These are phyloP conservation scores for Vanilla planifolia DNA, from an alignment of 106 monocot species.

Conservation along the genomic window DNA sequence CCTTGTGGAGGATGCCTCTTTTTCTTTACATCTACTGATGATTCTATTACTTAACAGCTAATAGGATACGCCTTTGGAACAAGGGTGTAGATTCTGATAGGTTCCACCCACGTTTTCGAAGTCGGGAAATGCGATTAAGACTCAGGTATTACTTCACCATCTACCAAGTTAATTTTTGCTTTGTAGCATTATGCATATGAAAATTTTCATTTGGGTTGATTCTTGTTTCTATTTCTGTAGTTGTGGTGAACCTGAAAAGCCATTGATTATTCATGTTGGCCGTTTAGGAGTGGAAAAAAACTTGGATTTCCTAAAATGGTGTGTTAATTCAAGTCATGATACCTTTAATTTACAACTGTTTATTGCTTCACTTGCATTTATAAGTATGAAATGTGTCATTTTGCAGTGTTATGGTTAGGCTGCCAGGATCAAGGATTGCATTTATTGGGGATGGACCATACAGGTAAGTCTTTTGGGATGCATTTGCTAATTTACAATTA, in stretches of 20 bases:
- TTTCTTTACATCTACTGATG: not conserved
- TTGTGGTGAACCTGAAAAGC: conserved; percentile 82
- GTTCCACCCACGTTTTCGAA: conserved; percentile 67
- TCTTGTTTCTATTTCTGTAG: conserved; percentile 17
- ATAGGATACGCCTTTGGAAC: conserved; percentile 84
- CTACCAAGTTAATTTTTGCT: too few relatives aligned
- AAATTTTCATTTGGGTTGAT: not conserved
- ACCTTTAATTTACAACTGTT: not conserved
- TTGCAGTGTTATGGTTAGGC: conserved; percentile 82
- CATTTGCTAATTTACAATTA: too few relatives aligned
- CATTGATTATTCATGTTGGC: conserved; percentile 88
- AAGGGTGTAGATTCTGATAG: conserved; percentile 94
- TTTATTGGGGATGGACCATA: conserved; percentile 95
- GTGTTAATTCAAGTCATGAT: too few relatives aligned
- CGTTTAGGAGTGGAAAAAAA: conserved; percentile 91
- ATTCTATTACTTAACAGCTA: conserved; percentile 35
- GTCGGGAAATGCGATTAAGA: conserved; percentile 67
- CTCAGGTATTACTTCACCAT: conserved; percentile 39
- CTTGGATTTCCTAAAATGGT: conserved; percentile 89
- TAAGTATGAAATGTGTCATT: not conserved
- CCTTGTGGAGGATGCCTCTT: too few relatives aligned
- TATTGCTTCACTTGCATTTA: not conserved
- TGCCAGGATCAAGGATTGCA: conserved; percentile 79
- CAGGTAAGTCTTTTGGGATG: conserved; percentile 25
- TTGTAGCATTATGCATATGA: not conserved